Percentiles rank a stretch among this genome's conserved stretches.
Conservation (phyloP, 495 filamentous ascomycete genomes). For the Penicillium dipodomyicola region DNA sequence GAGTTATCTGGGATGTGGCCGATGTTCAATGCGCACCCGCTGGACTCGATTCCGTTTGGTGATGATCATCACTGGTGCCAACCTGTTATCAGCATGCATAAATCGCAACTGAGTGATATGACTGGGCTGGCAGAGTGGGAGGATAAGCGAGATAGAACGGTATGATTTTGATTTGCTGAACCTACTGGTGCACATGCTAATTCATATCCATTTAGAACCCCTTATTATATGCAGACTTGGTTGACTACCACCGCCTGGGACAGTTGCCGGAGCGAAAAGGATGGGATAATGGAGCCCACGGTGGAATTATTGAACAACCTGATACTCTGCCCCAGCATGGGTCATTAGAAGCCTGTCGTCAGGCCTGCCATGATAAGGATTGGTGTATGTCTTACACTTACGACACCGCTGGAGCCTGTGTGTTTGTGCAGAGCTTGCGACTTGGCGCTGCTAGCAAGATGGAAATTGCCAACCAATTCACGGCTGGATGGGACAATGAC, state of each 20-base stretch:
- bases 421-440: slow-evolving; percentile 29
- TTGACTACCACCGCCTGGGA: slow-evolving; percentile 26
- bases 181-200: not conserved
- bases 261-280: slow-evolving; percentile 18
- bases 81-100: slow-evolving; percentile 54
- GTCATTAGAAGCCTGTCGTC: slow-evolving; percentile 26
- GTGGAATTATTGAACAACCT: slow-evolving; percentile 25
- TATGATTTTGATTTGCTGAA: slow-evolving; percentile 11
- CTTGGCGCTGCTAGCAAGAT: slow-evolving; percentile 20
- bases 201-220: slow-evolving; percentile 13
- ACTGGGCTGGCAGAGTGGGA: slow-evolving; percentile 26
- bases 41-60: slow-evolving; percentile 39
- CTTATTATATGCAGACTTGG: slow-evolving; percentile 32
- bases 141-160: slow-evolving; percentile 22
- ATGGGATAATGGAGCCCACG: slow-evolving; percentile 41
- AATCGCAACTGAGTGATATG: slow-evolving; percentile 33
- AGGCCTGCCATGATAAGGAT: slow-evolving; percentile 27
- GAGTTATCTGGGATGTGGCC: slow-evolving; percentile 50
- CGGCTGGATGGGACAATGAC: slow-evolving; percentile 35
- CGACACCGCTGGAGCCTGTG: slow-evolving; percentile 23
- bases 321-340: slow-evolving; percentile 24
- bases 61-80: slow-evolving; percentile 49
- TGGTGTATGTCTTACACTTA: slow-evolving; percentile 35
- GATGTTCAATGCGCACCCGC: slow-evolving; percentile 48
- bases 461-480: slow-evolving; percentile 14